These are phyloP conservation scores for Dissophora globulifera DNA, from an alignment of 192 early-diverging fungal species.

Conservation along the genomic window DNA sequence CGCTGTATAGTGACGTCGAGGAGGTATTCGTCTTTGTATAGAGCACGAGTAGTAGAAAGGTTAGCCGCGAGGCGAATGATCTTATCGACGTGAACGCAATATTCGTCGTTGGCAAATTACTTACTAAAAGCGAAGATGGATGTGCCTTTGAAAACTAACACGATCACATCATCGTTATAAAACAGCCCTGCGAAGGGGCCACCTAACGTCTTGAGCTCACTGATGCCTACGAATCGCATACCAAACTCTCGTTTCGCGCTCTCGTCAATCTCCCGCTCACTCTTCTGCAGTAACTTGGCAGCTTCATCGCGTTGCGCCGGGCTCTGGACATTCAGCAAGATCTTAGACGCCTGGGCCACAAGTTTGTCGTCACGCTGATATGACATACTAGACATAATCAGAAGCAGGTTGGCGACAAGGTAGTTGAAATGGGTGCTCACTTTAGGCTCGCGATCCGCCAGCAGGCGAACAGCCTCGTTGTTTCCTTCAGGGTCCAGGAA, in stretches of 20 bases:
- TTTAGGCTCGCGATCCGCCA: neutral
- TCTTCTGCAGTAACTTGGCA: slow-evolving; percentile 34
- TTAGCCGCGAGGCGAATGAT: too few species aligned
- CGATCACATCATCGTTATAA: slow-evolving; percentile 55
- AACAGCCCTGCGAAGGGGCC: slow-evolving; percentile 64
- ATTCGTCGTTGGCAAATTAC: neutral
- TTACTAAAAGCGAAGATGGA: slow-evolving; percentile 60
- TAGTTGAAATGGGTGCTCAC: slow-evolving; percentile 30
- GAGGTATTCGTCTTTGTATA: slow-evolving; percentile 54
- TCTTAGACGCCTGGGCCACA: slow-evolving; percentile 56
- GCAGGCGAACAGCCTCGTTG: slow-evolving; percentile 31
- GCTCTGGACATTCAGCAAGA: slow-evolving; percentile 16
- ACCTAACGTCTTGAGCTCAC: slow-evolving; percentile 60
- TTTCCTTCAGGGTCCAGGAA: slow-evolving; percentile 45
- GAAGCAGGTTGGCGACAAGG: slow-evolving; percentile 59
- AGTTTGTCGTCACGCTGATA: slow-evolving; percentile 59
- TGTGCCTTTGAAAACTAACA: slow-evolving; percentile 61
- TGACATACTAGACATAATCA: slow-evolving; percentile 57
- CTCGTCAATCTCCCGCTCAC: slow-evolving; percentile 49
- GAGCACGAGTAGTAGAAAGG: too few species aligned
- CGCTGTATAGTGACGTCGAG: slow-evolving; percentile 61
- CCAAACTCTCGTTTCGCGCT: slow-evolving; percentile 31
- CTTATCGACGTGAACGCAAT: too few species aligned
- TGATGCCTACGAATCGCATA: slow-evolving; percentile 56
- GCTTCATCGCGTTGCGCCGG: slow-evolving; percentile 16